Evolutionary conservation across 2,329 filamentous ascomycete genomes (phyloP).

Genomic region (Capronia americana): DNA sequence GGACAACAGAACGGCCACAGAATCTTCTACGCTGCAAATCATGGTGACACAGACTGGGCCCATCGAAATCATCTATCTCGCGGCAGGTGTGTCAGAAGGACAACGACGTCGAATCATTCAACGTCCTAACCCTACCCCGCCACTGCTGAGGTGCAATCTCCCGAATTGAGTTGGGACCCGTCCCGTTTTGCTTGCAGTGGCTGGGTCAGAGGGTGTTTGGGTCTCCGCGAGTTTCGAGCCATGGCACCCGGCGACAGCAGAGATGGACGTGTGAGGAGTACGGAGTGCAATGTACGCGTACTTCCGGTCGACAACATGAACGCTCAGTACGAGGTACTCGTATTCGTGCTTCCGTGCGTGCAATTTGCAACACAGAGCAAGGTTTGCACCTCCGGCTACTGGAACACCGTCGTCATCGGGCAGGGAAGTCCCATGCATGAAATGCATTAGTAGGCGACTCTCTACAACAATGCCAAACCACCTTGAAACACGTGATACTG

Average conservation of each 20-base stretch:
- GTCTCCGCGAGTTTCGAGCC: background rate
- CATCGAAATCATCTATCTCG: slow-evolving; percentile 6
- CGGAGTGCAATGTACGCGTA: too few relatives aligned
- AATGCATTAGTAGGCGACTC: slow-evolving; percentile 7
- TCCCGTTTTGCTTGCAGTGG: slow-evolving; percentile 13
- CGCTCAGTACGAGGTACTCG: too few relatives aligned
- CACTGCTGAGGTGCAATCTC: slow-evolving; percentile 28
- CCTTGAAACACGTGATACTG: slow-evolving; percentile 12
- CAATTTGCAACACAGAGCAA: background rate
- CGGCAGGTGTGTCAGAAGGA: background rate
- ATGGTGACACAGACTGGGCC: slow-evolving; percentile 7
- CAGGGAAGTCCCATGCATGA: slow-evolving; percentile 14
- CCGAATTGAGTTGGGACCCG: slow-evolving; percentile 24
- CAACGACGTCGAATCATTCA: background rate
- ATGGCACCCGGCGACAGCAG: background rate
- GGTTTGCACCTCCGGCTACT: background rate
- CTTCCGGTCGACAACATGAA: background rate
- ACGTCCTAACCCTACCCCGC: background rate
- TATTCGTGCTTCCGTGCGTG: background rate
- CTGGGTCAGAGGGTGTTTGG: background rate
- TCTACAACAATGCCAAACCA: background rate
- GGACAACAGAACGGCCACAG: slow-evolving; percentile 33
- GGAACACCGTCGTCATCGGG: slow-evolving; percentile 11
- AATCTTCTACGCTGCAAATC: slow-evolving; percentile 29
- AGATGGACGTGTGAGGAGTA: too few relatives aligned